Evolutionary conservation across 1,284 basidiomycete genomes (phyloP), one percentile per base, ranked within the genome.

Genomic region (Cutaneotrichosporon cavernicola): DNA sequence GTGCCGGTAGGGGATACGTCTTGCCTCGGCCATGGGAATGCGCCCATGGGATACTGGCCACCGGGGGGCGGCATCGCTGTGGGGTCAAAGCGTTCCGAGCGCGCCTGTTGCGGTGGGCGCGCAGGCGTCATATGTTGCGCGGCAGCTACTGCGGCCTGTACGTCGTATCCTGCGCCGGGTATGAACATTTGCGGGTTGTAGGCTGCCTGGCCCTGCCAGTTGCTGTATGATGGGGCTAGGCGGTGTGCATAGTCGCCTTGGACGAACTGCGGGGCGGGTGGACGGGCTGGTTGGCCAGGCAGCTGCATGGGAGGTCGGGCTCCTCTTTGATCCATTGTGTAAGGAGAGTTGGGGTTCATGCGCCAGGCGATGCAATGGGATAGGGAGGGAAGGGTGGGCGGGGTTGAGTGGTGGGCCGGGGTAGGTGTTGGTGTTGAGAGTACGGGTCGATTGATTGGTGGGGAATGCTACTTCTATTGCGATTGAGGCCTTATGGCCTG

Each of bases 1-100:
- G 46, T 47, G n/a, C 43, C 2, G 4, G 57, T 58, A 2, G 57
- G 57, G 46, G 57, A 58, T 31, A 30, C 31, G 43, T 18, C 49
- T 31, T 58, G 40, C 9, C 22, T 21, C 46, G 30, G 30, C 50
- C 50, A 52, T 14, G 16, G 51, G 16, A 26, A 18, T 8, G 34
- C 34, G 16, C 30, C 51, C 10, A 32, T 32, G 6, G 22, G 51
- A 9, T 16, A 26, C 26, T 18, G 40, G 6, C 40, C 40, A 9
- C 40, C 40, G 10, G 40, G 40, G 10, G 40, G 40, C 40, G 40
- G 40, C 40, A 43, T 43, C 40, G 40, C 9, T 9, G 40, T 13
- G 40, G 40, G 14, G 40, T 43, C 40, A 43, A 43, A 43, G 40
- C 40, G 40, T 18, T 43, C 40, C 40, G 40, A 43, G 40, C 40